Base-by-base conservation (phyloP, 2,329 filamentous ascomycete species). In the Thielaviopsis populi region DNA sequence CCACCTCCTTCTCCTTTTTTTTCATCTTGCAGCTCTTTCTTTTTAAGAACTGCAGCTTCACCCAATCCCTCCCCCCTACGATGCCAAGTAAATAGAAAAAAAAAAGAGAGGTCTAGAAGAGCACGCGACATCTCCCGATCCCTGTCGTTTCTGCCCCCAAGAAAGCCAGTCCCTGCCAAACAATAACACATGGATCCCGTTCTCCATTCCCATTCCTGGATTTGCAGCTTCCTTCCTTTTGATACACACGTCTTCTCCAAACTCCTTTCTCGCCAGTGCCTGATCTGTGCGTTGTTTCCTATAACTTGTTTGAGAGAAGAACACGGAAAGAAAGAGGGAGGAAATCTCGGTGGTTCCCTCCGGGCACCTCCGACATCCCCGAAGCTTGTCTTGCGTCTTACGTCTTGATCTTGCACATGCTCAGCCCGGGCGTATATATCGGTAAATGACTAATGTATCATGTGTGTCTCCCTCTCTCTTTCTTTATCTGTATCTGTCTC, bases 91-190 rank as follows among this genome's bases (percentile, higher is more conserved):
- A 50, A 50, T 50, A 7, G 46, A 27, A 50, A 24, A 46, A n/a
- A 8, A 46, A 48, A 50, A 50, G 19, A 48, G 27, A 54, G 24
- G 15, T 17, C 15, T 43, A 63, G 24, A 30, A 43, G 41, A 58
- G 61, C 50, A 63, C 50, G 27, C 50, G 50, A 63, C 50, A 63
- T 63, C 48, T 63, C 41, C 50, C 50, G 50, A 63, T 63, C 61
- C 61, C 53, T 63, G 61, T 58, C 41, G 19, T 19, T 11, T 54
- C 22, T 22, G 6, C 43, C 43, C 11, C 43, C n/a, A 27, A 50
- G 46, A 24, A 22, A 50, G 46, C 19, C 15, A 8, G 24, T 50
- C 19, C 46, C 46, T 24, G 19, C 19, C 19, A 13, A 19, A 24
- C 10, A 50, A 24, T 50, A 50, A 24, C 43, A 22, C 43, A 48